Percentiles rank a stretch among this genome's conserved stretches.
Evolutionary conservation across 345 rosid species (phyloP).

Genomic region (Ceriops tagal): DNA sequence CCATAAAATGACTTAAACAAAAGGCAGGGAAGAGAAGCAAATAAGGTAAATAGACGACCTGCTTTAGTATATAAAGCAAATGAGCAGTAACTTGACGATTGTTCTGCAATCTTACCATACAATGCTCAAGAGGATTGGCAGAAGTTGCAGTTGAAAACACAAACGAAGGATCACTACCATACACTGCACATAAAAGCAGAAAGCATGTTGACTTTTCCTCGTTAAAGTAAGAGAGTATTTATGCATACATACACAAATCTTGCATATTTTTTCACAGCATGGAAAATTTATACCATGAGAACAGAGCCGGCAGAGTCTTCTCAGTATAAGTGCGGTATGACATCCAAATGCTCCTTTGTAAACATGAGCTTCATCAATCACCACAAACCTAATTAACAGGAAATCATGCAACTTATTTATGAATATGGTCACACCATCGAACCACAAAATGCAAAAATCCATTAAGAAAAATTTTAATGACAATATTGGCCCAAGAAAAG

Average conservation of each 20-base stretch:
- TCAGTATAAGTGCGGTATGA: constrained; percentile 87
- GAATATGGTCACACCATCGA: not conserved
- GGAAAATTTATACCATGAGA: constrained; percentile 58
- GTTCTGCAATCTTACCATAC: constrained; percentile 61
- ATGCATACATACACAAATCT: not conserved
- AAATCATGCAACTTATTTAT: not conserved
- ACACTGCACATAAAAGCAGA: constrained; percentile 47
- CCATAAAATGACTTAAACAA: not conserved
- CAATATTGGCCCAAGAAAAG: not conserved
- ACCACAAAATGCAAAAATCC: not conserved
- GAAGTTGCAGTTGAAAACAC: constrained; percentile 94
- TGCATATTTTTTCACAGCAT: constrained; percentile 1
- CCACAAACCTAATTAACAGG: constrained; percentile 52
- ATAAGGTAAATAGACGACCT: not conserved
- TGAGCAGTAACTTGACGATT: constrained; percentile 18
- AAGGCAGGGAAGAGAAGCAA: not conserved
- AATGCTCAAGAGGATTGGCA: constrained; percentile 88
- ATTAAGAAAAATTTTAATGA: not conserved
- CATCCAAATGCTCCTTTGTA: constrained; percentile 98
- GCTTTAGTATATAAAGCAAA: not conserved
- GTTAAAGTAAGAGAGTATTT: constrained; percentile 12
- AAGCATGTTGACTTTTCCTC: not conserved
- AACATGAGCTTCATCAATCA: constrained; percentile 93
- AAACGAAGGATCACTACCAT: constrained; percentile 74
- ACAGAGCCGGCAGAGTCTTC: constrained; percentile 86